Percentiles rank a stretch among this genome's conserved stretches.
phyloP scores from a whole-genome alignment of 139 green algal species.

The Chlorella ohadii region DNA sequence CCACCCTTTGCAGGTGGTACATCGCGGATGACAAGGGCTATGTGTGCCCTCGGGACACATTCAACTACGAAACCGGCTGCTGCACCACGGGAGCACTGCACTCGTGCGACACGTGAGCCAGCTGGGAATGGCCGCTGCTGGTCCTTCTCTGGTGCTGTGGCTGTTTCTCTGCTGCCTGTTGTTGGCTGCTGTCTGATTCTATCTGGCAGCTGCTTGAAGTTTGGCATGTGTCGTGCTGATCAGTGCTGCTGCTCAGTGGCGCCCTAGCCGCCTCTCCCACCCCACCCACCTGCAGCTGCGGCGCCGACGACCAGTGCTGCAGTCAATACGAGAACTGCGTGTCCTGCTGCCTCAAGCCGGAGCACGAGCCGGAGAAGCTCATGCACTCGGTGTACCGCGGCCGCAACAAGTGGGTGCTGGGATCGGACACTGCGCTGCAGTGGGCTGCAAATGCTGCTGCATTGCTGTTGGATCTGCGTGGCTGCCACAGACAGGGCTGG shows the following conservation, averaged over 20 bases:
- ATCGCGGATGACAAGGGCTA: slow-evolving; percentile 72
- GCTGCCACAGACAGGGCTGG: too few relatives aligned
- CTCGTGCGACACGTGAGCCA: slow-evolving; percentile 62
- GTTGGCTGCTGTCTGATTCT: too few relatives aligned
- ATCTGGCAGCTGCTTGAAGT: too few relatives aligned
- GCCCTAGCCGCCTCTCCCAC: not conserved
- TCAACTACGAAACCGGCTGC: slow-evolving; percentile 72
- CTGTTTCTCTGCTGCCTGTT: not conserved
- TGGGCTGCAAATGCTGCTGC: too few relatives aligned
- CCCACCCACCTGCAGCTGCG: slow-evolving; percentile 58
- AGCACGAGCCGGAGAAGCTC: slow-evolving; percentile 44
- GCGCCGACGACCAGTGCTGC: slow-evolving; percentile 73
- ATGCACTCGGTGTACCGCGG: slow-evolving; percentile 37
- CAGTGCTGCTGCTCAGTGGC: not conserved
- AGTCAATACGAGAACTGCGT: slow-evolving; percentile 80
- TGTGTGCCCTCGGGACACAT: slow-evolving; percentile 55
- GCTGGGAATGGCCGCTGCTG: too few relatives aligned
- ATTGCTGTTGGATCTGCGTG: too few relatives aligned
- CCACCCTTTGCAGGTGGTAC: slow-evolving; percentile 21
- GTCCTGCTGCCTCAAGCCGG: slow-evolving; percentile 80
- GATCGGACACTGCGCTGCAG: too few relatives aligned
- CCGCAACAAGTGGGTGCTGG: slow-evolving; percentile 47
- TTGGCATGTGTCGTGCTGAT: too few relatives aligned
- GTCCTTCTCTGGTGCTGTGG: not conserved
- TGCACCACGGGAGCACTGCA: slow-evolving; percentile 64